A percentile compares a stretch with the other conserved stretches of the same genome.
Conservation (phyloP, 140 eudicot species). For the Senecio squalidus region DNA sequence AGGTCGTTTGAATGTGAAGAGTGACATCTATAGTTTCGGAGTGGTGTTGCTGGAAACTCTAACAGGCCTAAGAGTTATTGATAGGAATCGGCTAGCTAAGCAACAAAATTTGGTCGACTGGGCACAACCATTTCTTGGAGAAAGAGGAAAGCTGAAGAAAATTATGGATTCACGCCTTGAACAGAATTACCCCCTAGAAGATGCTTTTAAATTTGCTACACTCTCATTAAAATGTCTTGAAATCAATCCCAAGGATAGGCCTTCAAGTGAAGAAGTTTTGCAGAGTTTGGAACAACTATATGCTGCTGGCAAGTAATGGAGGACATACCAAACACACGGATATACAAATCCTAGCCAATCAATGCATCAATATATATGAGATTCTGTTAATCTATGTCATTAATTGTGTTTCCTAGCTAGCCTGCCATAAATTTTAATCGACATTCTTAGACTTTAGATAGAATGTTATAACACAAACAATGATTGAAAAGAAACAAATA, state of each 20-base stretch:
- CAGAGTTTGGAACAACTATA: slow-evolving; percentile 17
- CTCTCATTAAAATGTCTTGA: slow-evolving; percentile 15
- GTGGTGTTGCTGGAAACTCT: slow-evolving; percentile 16
- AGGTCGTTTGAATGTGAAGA: slow-evolving; percentile 15
- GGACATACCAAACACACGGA: no score
- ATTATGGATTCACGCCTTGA: slow-evolving; percentile 30
- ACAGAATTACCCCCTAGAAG: slow-evolving; percentile 8
- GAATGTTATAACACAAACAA: neutral
- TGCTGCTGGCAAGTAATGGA: no score
- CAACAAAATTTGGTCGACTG: slow-evolving; percentile 7
- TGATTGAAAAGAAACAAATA: neutral
- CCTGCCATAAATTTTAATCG: no score
- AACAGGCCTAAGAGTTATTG: slow-evolving; percentile 11
- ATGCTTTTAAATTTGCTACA: slow-evolving; percentile 7
- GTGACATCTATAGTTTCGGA: slow-evolving; percentile 28
- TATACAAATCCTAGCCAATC: no score
- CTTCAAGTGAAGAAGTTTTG: slow-evolving; percentile 30
- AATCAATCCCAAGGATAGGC: slow-evolving; percentile 8
- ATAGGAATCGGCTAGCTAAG: neutral
- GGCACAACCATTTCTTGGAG: neutral
- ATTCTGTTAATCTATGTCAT: no score
- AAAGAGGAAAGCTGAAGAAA: neutral
- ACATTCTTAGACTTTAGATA: no score
- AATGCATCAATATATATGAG: neutral
- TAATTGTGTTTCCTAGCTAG: neutral